A percentile compares a stretch with the other conserved stretches of the same genome.
Evolutionary conservation across 345 rosid species (phyloP).

Genomic region (Eucalyptus fibrosa): DNA sequence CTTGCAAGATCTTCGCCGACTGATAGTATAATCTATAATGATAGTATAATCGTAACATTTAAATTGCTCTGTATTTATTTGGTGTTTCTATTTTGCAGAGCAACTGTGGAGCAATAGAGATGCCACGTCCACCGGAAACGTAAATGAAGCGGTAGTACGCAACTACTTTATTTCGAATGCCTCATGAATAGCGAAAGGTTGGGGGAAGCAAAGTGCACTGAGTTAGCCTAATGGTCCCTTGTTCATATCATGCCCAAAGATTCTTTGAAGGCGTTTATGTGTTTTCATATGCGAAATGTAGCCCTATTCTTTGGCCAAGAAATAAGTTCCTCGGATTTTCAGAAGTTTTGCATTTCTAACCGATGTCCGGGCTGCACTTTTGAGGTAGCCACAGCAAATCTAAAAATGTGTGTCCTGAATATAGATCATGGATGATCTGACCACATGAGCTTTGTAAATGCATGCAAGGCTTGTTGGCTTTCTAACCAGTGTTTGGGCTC

Average conservation of each 20-base stretch:
- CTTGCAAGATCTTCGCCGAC: no score
- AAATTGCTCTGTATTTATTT: no score
- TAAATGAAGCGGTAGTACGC: not conserved
- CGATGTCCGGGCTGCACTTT: not conserved
- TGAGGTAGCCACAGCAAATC: not conserved
- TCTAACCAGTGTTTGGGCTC: no score
- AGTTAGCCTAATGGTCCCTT: conserved; percentile 46
- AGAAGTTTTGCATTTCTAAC: not conserved
- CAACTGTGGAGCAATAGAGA: conserved; percentile 57
- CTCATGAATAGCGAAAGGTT: not conserved
- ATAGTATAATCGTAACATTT: no score
- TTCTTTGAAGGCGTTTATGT: not conserved
- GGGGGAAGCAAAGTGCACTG: conserved; percentile 32
- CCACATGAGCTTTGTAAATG: no score
- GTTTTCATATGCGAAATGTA: not conserved
- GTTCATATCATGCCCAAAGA: conserved; percentile 62
- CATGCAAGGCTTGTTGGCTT: not conserved
- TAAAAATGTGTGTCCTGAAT: not conserved
- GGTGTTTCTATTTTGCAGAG: no score
- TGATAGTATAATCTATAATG: no score
- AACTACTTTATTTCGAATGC: conserved; percentile 10
- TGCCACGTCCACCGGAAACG: conserved; percentile 26
- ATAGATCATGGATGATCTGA: not conserved
- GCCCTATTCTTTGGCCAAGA: not conserved
- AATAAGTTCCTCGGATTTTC: not conserved